Evolutionary conservation across 2,329 filamentous ascomycete genomes (phyloP), one percentile per base, ranked within the genome.

Genomic region (Metarhizium anisopliae): DNA sequence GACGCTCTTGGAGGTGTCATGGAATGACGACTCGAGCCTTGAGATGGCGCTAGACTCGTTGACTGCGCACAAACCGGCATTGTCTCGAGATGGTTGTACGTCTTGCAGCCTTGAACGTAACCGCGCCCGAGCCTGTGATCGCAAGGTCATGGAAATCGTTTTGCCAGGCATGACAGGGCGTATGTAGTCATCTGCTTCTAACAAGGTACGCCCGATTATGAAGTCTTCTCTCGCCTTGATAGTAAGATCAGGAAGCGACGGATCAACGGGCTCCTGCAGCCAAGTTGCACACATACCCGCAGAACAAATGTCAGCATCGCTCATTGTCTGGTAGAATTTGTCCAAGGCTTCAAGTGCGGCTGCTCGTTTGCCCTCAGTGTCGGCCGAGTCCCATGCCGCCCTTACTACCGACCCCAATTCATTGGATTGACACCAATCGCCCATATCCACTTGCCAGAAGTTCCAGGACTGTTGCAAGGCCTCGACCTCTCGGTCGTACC

Each of bases 381-480:
- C 14, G 43, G 35, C 18, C 14, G 62, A 45, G 55, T 60, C 47
- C 29, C 25, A 57, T 30, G 7, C 55, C 8, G 40, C 36, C 18
- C 51, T 50, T 6, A 72, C 70, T 71, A 76, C 78, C 1, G 65
- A 60, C 1, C 63, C 54, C 53, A 80, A 59, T 47, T 73, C 68
- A 29, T 72, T 59, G 25, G 68, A 72, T 51, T 71, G 70, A 62
- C 76, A 74, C 73, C 83, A 85, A 56, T 85, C 77, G 16, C 79
- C 78, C 25, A 85, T 66, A 63, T 86, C 84, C 35, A 91, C 68
- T 20, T 75, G 72, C 85, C 89, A 93, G 58, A 82, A 80, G 40
- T 84, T 74, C 78, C 86, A 87, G 1, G 78, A 70, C 67, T 91
- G 83, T 47, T 78, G 76, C 59, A 87, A 70, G 2, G 85, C 70